phyloP scores from a whole-genome alignment of 768 basidiomycete species.

The Gyrodon lividus region DNA sequence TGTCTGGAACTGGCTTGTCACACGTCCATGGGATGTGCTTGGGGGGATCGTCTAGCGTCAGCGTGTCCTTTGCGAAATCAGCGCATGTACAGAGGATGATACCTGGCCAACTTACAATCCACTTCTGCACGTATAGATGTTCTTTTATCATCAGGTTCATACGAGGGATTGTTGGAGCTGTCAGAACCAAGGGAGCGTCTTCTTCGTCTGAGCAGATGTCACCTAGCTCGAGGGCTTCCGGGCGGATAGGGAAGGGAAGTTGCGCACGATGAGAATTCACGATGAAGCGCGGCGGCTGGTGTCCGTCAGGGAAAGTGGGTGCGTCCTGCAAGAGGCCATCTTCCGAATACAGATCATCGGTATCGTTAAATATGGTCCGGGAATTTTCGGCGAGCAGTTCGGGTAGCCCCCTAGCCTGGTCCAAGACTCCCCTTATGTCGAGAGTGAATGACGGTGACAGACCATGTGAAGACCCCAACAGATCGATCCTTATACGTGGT shows the following conservation, averaged over 20 bases:
- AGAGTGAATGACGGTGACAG: conserved; percentile 25
- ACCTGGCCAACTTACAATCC: conserved; percentile 30
- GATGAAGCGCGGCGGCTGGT: conserved; percentile 28
- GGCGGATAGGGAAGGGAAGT: conserved; percentile 23
- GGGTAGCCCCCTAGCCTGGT: conserved; percentile 10
- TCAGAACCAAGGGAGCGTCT: conserved; percentile 14
- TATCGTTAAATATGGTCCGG: conserved; percentile 13
- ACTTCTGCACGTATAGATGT: conserved; percentile 32
- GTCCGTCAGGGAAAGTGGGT: conserved; percentile 33
- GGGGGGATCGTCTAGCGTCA: conserved; percentile 22
- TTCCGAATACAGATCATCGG: conserved; percentile 10
- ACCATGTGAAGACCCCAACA: conserved; percentile 6
- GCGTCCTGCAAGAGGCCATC: conserved; percentile 18
- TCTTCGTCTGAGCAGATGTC: conserved; percentile 21
- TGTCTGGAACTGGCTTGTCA: conserved; percentile 18
- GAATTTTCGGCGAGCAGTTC: conserved; percentile 22
- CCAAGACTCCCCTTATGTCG: conserved; percentile 25
- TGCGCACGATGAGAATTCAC: conserved; percentile 21
- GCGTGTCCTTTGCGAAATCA: conserved; percentile 20
- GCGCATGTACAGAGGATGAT: background rate
- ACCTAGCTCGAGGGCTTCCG: conserved; percentile 19
- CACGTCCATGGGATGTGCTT: conserved; percentile 31
- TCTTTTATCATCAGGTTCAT: conserved; percentile 36
- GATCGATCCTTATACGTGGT: conserved; percentile 24
- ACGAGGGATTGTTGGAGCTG: conserved; percentile 36